Evolutionary conservation across 805 yeast genomes (phyloP).

Genomic region (Saccharomycopsis sp.): DNA sequence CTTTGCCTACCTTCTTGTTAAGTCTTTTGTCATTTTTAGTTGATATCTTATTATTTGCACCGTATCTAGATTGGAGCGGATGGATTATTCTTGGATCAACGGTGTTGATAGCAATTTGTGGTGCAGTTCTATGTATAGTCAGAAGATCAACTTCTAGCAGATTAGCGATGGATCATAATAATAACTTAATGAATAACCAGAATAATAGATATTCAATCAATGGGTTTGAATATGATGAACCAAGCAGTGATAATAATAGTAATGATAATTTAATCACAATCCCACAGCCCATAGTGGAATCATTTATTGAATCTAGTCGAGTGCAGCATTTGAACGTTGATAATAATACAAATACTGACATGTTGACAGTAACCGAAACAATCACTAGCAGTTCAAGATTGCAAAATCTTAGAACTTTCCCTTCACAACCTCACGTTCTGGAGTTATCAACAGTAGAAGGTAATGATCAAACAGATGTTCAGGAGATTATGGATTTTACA

Average conservation of each 20-base stretch:
- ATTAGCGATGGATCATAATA: constrained; percentile 15
- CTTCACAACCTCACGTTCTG: no score
- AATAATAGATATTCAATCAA: constrained; percentile 3
- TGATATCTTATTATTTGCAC: constrained; percentile 72
- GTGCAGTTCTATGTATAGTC: constrained; percentile 63
- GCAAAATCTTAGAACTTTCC: no score
- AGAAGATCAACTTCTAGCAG: constrained; percentile 37
- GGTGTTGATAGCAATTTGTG: constrained; percentile 52
- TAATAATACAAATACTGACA: not conserved
- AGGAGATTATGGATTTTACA: no score
- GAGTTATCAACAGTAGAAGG: no score
- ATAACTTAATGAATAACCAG: constrained; percentile 11
- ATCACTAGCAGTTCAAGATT: not conserved
- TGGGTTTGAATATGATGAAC: constrained; percentile 7
- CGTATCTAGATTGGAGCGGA: constrained; percentile 73
- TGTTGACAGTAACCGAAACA: not conserved
- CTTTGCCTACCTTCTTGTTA: constrained; percentile 63
- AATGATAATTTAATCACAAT: not conserved
- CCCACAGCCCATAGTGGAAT: not conserved
- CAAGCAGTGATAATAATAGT: not conserved
- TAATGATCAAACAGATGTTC: no score
- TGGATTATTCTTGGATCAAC: constrained; percentile 77
- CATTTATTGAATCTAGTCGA: not conserved
- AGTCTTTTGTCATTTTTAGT: constrained; percentile 70
- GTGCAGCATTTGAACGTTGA: not conserved